A percentile compares a stretch with the other conserved stretches of the same genome.
phyloP scores from a whole-genome alignment of 768 basidiomycete genomes.

The Guyanaporus albipodus region DNA sequence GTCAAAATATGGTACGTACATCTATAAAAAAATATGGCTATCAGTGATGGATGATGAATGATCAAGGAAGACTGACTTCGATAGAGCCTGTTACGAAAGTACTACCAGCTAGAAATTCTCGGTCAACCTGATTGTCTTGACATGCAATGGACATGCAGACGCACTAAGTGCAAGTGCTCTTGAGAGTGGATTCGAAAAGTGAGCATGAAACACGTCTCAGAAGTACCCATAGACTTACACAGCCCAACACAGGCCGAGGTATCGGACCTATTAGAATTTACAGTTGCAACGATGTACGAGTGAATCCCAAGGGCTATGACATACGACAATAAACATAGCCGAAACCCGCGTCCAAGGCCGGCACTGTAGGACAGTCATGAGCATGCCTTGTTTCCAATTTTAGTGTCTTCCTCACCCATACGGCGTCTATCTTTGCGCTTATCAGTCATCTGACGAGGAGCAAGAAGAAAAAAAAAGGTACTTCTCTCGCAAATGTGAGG shows the following conservation, averaged over 20 bases:
- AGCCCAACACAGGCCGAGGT: slow-evolving; percentile 8
- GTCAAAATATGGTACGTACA: neutral
- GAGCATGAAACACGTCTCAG: neutral
- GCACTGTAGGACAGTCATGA: slow-evolving; percentile 1
- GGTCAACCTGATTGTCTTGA: neutral
- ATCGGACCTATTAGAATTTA: slow-evolving; percentile 9
- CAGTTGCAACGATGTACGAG: neutral
- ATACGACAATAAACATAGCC: slow-evolving; percentile 11
- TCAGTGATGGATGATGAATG: neutral
- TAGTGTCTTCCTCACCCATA: slow-evolving; percentile 9
- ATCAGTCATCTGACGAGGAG: neutral
- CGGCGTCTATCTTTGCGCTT: slow-evolving; percentile 5
- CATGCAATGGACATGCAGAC: neutral
- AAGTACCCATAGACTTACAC: neutral
- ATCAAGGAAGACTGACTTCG: slow-evolving; percentile 1
- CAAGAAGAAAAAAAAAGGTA: neutral
- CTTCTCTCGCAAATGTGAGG: slow-evolving; percentile 15
- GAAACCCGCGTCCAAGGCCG: slow-evolving; percentile 16
- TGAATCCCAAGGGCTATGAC: neutral
- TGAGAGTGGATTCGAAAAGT: neutral
- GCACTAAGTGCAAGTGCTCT: slow-evolving; percentile 4
- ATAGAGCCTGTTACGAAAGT: slow-evolving; percentile 4
- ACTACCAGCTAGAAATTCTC: slow-evolving; percentile 1
- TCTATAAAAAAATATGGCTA: neutral
- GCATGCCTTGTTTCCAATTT: neutral